Percentiles rank a stretch among this genome's conserved stretches.
Conservation (phyloP, 768 basidiomycete species). For the Boletus speciosus region DNA sequence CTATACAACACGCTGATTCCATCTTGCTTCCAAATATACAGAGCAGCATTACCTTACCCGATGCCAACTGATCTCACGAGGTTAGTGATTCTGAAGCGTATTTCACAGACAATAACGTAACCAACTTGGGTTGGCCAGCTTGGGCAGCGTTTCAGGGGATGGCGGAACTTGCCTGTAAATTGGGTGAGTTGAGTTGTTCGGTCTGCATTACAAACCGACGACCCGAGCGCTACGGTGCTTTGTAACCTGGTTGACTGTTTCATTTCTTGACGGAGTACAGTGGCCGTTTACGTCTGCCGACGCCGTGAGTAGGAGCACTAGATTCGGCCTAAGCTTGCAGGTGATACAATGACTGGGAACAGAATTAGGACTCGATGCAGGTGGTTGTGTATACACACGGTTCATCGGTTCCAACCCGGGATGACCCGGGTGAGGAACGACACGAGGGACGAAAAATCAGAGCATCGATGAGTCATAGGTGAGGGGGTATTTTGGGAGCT, state of each 20-base stretch:
- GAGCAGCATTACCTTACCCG: not conserved
- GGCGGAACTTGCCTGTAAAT: not conserved
- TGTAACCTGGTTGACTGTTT: not conserved
- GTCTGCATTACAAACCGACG: not conserved
- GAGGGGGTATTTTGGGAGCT: not conserved
- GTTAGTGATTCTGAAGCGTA: not conserved
- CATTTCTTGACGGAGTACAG: not conserved
- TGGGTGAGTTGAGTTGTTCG: not conserved
- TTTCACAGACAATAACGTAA: constrained; percentile 14
- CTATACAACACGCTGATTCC: not conserved
- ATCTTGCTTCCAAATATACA: not conserved
- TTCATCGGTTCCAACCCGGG: not conserved
- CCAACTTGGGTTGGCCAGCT: not conserved
- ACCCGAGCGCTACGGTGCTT: not conserved
- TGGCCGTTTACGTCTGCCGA: not conserved
- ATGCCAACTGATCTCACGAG: constrained; percentile 14
- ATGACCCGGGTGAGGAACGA: not conserved
- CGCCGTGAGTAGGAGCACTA: not conserved
- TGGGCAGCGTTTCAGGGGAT: not conserved
- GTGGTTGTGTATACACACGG: not conserved
- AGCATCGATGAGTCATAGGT: not conserved
- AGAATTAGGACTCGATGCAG: not conserved
- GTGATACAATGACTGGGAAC: not conserved
- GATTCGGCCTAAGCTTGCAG: not conserved
- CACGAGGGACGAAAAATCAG: not conserved